A percentile compares a stretch with the other conserved stretches of the same genome.
These are phyloP conservation scores for Cutaneotrichosporon dermatis DNA, from an alignment of 1,284 basidiomycete species.

Conservation along the genomic window DNA sequence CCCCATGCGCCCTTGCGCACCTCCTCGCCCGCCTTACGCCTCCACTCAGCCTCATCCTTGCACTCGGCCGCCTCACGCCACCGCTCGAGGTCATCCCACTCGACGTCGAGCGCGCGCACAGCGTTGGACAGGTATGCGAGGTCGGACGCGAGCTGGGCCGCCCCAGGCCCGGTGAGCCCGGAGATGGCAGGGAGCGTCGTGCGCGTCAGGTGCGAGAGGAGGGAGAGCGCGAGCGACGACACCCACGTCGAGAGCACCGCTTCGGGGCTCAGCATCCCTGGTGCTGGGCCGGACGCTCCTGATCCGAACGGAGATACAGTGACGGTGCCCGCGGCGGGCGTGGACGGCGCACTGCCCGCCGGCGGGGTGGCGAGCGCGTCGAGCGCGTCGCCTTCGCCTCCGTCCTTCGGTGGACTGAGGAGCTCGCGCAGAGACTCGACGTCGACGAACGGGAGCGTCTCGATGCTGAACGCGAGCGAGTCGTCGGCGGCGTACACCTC, in stretches of 20 bases:
- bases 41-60: slow-evolving; percentile 54
- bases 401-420: slow-evolving; percentile 49
- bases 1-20: slow-evolving; percentile 13
- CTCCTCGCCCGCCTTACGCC: slow-evolving; percentile 16
- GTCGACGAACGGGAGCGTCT: slow-evolving; percentile 70
- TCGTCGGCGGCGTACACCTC: slow-evolving; percentile 91
- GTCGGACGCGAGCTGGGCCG: slow-evolving; percentile 80
- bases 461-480: slow-evolving; percentile 80
- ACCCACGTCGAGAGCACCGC: slow-evolving; percentile 83
- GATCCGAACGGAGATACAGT: slow-evolving; percentile 41
- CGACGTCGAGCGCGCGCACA: slow-evolving; percentile 82
- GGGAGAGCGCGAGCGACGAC: slow-evolving; percentile 73
- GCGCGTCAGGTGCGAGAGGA: slow-evolving; percentile 66
- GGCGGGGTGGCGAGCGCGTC: slow-evolving; percentile 6
- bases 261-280: slow-evolving; percentile 53
- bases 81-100: slow-evolving; percentile 64
- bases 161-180: slow-evolving; percentile 61
- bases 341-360: slow-evolving; percentile 5
- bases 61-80: slow-evolving; percentile 66
- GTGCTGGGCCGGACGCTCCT: neutral
- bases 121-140: slow-evolving; percentile 85
- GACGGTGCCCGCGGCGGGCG: slow-evolving; percentile 15
- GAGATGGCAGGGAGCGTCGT: slow-evolving; percentile 61
- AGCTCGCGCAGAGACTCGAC: slow-evolving; percentile 53
- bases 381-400: slow-evolving; percentile 7